Evolutionary conservation across 2,329 filamentous ascomycete genomes (phyloP), one percentile per base, ranked within the genome.

Genomic region (Aotearoamyces nothofagi): DNA sequence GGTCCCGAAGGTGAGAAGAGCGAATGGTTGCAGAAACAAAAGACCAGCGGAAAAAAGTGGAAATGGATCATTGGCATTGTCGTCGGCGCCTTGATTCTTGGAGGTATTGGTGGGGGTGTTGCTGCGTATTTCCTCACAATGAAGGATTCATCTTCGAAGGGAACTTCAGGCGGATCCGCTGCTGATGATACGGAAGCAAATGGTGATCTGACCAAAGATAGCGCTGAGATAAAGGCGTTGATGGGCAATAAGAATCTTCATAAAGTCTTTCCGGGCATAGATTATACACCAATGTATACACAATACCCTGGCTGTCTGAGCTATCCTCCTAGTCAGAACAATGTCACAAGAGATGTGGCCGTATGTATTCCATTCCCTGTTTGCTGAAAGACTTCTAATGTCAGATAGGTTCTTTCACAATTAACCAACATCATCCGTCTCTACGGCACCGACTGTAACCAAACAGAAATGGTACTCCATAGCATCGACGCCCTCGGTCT

Each of bases 401-500:
- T n/a, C n/a, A n/a, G n/a, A n/a, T n/a, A n/a, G n/a, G 76, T 94
- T 7, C 70, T 96, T 29, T 84, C 80, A 9, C 84, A 93, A 50
- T 62, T 96, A 24, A 93, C 84, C 34, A 86, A 92, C 49, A 76
- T 74, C 3, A 69, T 96, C 26, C 77, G 87, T 5, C 63, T 94
- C 1, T 96, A 96, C 50, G 87, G 87, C 27, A 96, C 83, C 9
- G 87, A 96, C 56, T 96, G 87, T 64, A 94, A 94, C 54, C 87
- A 96, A 55, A 96, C 87, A 0, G 70, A 93, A 52, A 90, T 96
- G 79, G 70, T 92, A 1, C 60, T 96, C 6, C 76, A 90, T 43
- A 76, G 86, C 12, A 77, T 96, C 42, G 63, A 80, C 33, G 66
- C 66, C 28, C 63, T 96, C 9, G 63, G 77, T 29, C 57, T 94